A percentile compares a stretch with the other conserved stretches of the same genome.
These are phyloP conservation scores for Aspergillus flavus DNA, from an alignment of 2,329 filamentous ascomycete genomes.

Conservation along the genomic window DNA sequence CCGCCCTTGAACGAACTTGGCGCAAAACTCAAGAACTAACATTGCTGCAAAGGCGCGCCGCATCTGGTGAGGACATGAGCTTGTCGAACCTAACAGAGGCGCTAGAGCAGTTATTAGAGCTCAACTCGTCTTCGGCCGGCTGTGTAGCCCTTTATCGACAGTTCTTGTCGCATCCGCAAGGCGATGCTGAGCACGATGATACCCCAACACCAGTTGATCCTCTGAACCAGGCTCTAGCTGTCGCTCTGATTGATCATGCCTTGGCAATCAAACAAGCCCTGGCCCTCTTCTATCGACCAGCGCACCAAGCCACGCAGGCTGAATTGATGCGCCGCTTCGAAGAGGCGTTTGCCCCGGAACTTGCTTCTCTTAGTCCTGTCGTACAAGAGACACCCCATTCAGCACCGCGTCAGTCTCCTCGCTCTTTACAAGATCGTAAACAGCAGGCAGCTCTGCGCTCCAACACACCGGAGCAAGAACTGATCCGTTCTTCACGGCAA, in stretches of 20 bases:
- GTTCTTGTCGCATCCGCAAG: conserved; percentile 61
- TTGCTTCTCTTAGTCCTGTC: conserved; percentile 60
- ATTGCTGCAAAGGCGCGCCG: conserved; percentile 71
- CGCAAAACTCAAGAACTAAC: conserved; percentile 87
- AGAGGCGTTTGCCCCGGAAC: conserved; percentile 60
- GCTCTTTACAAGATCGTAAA: conserved; percentile 29
- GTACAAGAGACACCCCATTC: conserved; percentile 44
- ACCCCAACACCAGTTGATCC: conserved; percentile 53
- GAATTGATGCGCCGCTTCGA: conserved; percentile 45
- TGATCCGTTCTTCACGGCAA: conserved; percentile 35
- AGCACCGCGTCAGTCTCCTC: conserved; percentile 42
- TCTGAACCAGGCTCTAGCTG: conserved; percentile 77
- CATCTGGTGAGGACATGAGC: conserved; percentile 71
- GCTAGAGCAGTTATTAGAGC: conserved; percentile 74
- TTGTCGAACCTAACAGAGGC: conserved; percentile 73
- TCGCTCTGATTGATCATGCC: conserved; percentile 86
- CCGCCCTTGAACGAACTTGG: conserved; percentile 86
- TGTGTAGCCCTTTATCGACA: conserved; percentile 78
- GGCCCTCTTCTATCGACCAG: conserved; percentile 63
- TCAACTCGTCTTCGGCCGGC: conserved; percentile 71
- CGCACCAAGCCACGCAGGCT: conserved; percentile 51
- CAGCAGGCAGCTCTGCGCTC: conserved; percentile 30
- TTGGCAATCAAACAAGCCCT: conserved; percentile 84
- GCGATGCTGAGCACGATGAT: conserved; percentile 48
- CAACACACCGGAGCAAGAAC: conserved; percentile 40